These are phyloP conservation scores for Saccharomycopsis sp. DNA, from an alignment of 805 yeast species.

Conservation along the genomic window DNA sequence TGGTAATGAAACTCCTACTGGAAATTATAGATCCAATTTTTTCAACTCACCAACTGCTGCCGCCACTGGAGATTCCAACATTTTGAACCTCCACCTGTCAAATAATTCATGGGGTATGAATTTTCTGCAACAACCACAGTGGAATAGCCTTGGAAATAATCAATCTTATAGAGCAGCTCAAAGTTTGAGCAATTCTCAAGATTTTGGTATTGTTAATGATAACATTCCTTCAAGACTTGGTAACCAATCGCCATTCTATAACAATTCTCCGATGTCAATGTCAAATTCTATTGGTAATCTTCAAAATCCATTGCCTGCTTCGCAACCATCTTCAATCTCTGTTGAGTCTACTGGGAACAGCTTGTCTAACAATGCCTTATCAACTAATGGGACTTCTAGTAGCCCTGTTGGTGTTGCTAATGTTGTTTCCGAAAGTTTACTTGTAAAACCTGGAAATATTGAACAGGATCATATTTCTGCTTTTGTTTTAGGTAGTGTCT, in stretches of 20 bases:
- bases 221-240: conserved; percentile 16
- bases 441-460: neutral
- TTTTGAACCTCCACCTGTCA: neutral
- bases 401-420: too few relatives aligned
- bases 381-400: too few relatives aligned
- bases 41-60: neutral
- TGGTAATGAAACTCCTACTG: neutral
- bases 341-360: conserved; percentile 6
- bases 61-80: neutral
- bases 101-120: conserved; percentile 11
- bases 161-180: conserved; percentile 17
- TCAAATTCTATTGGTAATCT: conserved; percentile 9
- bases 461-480: conserved; percentile 10
- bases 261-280: neutral
- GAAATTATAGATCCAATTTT: neutral
- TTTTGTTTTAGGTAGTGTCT: conserved; percentile 30
- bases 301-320: neutral
- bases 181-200: conserved; percentile 22
- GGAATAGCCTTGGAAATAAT: neutral
- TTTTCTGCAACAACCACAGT: conserved; percentile 3
- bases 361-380: neutral
- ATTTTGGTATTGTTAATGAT: conserved; percentile 10
- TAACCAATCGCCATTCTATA: conserved; percentile 22
- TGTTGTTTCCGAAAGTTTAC: too few relatives aligned
- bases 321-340: neutral